Evolutionary conservation across 164 flowering plant genomes (phyloP).

Genomic region (Warburgia ugandensis): DNA sequence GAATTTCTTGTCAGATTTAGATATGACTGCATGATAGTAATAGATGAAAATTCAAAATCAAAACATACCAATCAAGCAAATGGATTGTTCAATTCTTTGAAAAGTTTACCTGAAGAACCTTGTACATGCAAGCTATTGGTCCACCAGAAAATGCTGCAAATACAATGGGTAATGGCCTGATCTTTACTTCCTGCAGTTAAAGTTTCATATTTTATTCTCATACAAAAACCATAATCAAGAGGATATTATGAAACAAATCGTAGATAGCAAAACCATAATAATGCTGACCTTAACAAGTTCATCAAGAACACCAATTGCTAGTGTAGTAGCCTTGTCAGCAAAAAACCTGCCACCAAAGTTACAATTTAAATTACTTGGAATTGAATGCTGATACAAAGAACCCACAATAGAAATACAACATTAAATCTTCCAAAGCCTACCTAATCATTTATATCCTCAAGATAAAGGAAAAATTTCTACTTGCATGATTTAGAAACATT

Average conservation of each 20-base stretch:
- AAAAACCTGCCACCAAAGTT: slow-evolving; percentile 50
- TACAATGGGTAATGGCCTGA: slow-evolving; percentile 69
- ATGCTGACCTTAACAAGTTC: slow-evolving; percentile 67
- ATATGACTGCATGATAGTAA: neutral
- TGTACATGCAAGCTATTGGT: slow-evolving; percentile 91
- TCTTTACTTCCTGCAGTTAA: slow-evolving; percentile 58
- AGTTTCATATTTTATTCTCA: neutral
- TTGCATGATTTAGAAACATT: no score
- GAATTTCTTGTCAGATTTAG: neutral
- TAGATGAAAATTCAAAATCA: slow-evolving; percentile 3
- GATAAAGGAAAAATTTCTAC: no score
- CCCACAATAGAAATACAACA: neutral
- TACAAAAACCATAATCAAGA: neutral
- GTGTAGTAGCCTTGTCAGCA: slow-evolving; percentile 65
- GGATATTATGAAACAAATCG: neutral
- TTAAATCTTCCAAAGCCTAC: neutral
- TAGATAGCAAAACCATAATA: neutral
- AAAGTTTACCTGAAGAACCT: slow-evolving; percentile 74
- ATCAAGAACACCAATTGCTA: slow-evolving; percentile 56
- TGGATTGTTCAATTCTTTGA: neutral
- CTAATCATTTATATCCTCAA: neutral
- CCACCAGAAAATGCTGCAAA: slow-evolving; percentile 94
- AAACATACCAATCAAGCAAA: neutral
- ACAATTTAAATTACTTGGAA: neutral
- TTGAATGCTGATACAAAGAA: neutral